These are phyloP conservation scores for Fomitopsis schrenkii DNA, from an alignment of 1,284 basidiomycete genomes.

Conservation along the genomic window DNA sequence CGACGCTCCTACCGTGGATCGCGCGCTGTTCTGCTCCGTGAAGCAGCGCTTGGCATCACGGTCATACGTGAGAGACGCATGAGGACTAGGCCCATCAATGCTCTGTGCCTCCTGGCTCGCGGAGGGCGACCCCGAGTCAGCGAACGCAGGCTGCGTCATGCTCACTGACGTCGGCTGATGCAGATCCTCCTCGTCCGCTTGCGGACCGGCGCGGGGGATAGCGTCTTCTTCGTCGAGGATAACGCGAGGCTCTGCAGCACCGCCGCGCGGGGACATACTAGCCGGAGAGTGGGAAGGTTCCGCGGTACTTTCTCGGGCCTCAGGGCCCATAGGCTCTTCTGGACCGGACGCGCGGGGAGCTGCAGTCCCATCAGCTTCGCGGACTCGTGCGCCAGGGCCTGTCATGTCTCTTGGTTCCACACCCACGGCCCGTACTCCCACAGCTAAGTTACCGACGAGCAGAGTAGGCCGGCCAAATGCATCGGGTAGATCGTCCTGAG, in stretches of 20 bases:
- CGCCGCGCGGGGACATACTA: background rate
- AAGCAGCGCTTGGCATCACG: background rate
- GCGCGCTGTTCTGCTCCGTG: background rate
- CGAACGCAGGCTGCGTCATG: background rate
- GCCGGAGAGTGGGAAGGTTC: background rate
- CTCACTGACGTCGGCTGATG: background rate
- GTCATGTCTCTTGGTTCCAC: background rate
- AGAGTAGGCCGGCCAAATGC: slow-evolving; percentile 7
- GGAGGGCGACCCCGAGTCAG: slow-evolving; percentile 4
- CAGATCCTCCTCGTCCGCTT: background rate
- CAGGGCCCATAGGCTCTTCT: slow-evolving; percentile 1
- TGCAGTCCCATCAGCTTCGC: background rate
- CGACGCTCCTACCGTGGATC: background rate
- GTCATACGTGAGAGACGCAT: background rate
- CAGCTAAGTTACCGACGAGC: background rate
- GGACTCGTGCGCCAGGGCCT: background rate
- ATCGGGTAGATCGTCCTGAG: background rate
- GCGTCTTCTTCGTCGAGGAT: background rate
- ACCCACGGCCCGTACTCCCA: background rate
- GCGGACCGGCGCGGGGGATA: background rate
- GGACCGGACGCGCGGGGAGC: background rate
- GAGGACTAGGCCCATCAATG: background rate
- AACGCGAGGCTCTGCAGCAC: background rate
- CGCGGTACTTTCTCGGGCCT: background rate
- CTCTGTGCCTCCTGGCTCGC: background rate